These are phyloP conservation scores for Fusarium tanahbumbuense DNA, from an alignment of 2,329 filamentous ascomycete genomes.

Conservation along the genomic window DNA sequence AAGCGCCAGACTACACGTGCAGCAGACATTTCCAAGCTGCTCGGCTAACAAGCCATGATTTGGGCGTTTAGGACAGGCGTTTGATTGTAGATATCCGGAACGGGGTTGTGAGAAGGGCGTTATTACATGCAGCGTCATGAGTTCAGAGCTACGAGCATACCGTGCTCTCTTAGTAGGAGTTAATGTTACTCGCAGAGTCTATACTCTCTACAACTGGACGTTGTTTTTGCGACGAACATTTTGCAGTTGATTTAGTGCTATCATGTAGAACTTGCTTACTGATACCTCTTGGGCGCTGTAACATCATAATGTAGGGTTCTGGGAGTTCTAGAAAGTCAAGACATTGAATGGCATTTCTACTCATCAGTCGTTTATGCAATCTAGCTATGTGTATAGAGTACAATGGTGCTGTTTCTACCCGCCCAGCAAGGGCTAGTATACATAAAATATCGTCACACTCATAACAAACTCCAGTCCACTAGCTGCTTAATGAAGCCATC, in stretches of 20 bases:
- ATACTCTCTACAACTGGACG: not conserved
- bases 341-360: slow-evolving; percentile 10
- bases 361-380: slow-evolving; percentile 32
- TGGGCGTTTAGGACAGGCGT: slow-evolving; percentile 2
- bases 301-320: not conserved
- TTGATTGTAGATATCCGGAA: slow-evolving; percentile 8
- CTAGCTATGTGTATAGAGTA: slow-evolving; percentile 26
- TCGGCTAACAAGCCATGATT: slow-evolving; percentile 45
- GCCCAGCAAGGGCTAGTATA: slow-evolving; percentile 29
- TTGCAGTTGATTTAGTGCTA: not conserved
- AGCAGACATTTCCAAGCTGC: slow-evolving; percentile 64
- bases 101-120: not conserved
- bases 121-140: not conserved
- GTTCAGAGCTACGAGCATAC: not conserved
- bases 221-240: not conserved
- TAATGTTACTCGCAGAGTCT: not conserved
- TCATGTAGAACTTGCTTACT: not conserved
- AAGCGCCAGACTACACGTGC: slow-evolving; percentile 69
- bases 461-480: not conserved
- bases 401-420: slow-evolving; percentile 22
- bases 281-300: too few relatives aligned
- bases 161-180: not conserved
- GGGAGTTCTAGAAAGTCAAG: not conserved
- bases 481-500: slow-evolving; percentile 64
- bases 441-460: slow-evolving; percentile 11